Evolutionary conservation across 139 green algal genomes (phyloP), one percentile per base, ranked within the genome.

Genomic region (Trebouxia sp.): DNA sequence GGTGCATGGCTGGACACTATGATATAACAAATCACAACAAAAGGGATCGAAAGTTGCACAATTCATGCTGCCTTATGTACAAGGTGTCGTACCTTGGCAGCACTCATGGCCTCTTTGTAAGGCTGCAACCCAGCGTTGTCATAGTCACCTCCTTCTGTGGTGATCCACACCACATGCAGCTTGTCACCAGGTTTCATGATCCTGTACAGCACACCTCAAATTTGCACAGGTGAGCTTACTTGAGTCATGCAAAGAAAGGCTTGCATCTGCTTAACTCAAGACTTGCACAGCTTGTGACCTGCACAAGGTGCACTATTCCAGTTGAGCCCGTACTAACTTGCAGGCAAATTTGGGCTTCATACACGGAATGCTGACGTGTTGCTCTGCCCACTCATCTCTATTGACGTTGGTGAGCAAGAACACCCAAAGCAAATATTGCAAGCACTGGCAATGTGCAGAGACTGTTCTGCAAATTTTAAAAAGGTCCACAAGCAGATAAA

Each of bases 111-210:
- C 37, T 37, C 69, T 37, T 38, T 51, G 41, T 77, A 77, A 22
- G 22, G 22, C 69, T 77, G 41, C 41, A 77, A 51, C 38, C n/a
- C 41, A 45, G 69, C 26, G 24, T 77, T 30, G 41, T 51, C 43
- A 55, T 37, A 51, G 41, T 72, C 62, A 45, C 62, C 62, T 22
- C 69, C 43, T 38, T 32, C 41, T 17, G 69, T 56, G 22, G 69
- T 77, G 24, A 51, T 35, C n/a, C 42, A 77, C 0, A 55, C 43
- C n/a, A 77, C 69, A 38, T 77, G 69, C 24, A 77, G 41, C 42
- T 77, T 77, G 69, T 77, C 69, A 9, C 69, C 69, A 41, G 69
- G 69, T 26, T 53, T 51, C 24, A n/a, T 17, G 22, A 77, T 77
- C 22, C 69, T 77, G 69, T 41, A 56, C n/a, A 37, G 11, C 3